Conservation (phyloP, 1,284 basidiomycete genomes). For the Melanopsichium pennsylvanicum region DNA sequence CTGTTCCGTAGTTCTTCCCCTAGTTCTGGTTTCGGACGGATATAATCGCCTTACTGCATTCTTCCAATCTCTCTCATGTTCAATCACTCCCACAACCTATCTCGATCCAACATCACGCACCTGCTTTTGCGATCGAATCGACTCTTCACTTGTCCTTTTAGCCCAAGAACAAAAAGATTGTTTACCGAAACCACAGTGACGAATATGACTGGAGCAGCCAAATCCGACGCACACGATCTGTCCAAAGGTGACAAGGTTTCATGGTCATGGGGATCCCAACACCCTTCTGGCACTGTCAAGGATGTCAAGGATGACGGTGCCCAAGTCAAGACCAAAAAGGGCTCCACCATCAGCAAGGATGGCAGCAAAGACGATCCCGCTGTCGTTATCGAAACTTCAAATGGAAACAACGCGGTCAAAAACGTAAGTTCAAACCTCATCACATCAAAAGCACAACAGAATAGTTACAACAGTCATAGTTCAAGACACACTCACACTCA, state of each 20-base stretch:
- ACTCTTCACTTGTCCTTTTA: too few species aligned
- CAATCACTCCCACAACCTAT: too few species aligned
- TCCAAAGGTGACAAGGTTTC: conserved; percentile 42
- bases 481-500: too few species aligned
- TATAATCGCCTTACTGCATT: too few species aligned
- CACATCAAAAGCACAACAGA: background rate
- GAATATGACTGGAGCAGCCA: conserved; percentile 14
- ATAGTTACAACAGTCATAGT: background rate
- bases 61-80: too few species aligned
- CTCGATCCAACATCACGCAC: too few species aligned
- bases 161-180: too few species aligned
- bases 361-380: conserved; percentile 47
- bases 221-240: conserved; percentile 29
- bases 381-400: conserved; percentile 42
- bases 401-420: conserved; percentile 50
- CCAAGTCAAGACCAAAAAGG: conserved; percentile 48
- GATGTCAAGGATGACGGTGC: conserved; percentile 50
- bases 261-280: conserved; percentile 48
- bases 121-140: too few species aligned
- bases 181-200: too few species aligned
- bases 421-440: conserved; percentile 28
- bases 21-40: too few species aligned
- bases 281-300: conserved; percentile 50
- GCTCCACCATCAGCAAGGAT: conserved; percentile 44
- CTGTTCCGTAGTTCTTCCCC: too few species aligned